phyloP scores from a whole-genome alignment of 2,329 filamentous ascomycete genomes.

The Leptographium wingfieldii region DNA sequence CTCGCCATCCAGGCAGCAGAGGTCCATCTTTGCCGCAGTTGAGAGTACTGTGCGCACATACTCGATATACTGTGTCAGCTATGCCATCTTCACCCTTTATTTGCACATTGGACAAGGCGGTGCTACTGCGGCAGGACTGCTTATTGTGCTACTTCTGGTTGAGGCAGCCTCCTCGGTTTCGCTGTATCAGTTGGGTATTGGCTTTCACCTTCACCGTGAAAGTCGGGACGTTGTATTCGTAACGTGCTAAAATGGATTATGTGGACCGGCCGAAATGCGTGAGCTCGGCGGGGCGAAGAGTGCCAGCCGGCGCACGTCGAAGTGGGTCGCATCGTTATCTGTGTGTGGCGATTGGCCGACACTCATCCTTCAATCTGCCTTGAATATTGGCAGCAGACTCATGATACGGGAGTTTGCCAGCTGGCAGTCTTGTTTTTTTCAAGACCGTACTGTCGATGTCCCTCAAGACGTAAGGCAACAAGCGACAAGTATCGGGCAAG shows the following conservation, averaged over 20 bases:
- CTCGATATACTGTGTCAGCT: neutral
- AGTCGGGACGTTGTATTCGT: neutral
- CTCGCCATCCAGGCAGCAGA: neutral
- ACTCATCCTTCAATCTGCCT: neutral
- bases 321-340: neutral
- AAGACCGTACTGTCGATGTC: neutral
- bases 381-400: neutral
- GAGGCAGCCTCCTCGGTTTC: neutral
- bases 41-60: neutral
- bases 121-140: neutral
- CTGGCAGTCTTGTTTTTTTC: neutral
- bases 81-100: neutral
- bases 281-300: neutral
- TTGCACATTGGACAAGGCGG: neutral
- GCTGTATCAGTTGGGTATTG: neutral
- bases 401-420: neutral
- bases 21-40: neutral
- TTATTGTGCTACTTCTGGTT: neutral
- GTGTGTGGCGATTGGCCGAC: neutral
- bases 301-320: neutral
- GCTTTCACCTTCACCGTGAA: neutral
- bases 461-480: neutral
- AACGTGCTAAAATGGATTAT: neutral
- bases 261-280: neutral
- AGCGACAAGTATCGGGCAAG: neutral